These are phyloP conservation scores for Erysimum pusillum DNA, from an alignment of 441 rosid genomes.

Conservation along the genomic window DNA sequence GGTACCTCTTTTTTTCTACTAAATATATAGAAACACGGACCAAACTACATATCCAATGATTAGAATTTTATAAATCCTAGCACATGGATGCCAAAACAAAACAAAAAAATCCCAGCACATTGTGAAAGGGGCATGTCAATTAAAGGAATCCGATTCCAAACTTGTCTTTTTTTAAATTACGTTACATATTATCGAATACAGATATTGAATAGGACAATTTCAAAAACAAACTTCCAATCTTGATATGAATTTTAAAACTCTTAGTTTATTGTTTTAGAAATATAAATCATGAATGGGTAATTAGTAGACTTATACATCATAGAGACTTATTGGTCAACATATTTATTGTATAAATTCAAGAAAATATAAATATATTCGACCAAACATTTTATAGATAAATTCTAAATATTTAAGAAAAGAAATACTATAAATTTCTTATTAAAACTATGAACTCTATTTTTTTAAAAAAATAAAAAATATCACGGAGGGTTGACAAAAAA, in stretches of 20 bases:
- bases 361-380: neutral
- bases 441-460: too few relatives aligned
- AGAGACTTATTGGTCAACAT: neutral
- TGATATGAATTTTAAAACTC: neutral
- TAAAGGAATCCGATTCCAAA: neutral
- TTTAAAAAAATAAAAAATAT: too few relatives aligned
- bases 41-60: neutral
- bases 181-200: neutral
- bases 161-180: neutral
- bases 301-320: neutral
- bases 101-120: conserved; percentile 15
- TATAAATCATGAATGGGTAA: neutral
- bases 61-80: neutral
- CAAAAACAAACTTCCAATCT: neutral
- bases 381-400: neutral
- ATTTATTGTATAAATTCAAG: neutral
- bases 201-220: neutral
- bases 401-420: too few relatives aligned
- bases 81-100: conserved; percentile 7
- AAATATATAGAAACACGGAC: conserved; percentile 7
- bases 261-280: neutral
- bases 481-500: too few relatives aligned
- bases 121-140: conserved; percentile 28
- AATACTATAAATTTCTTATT: too few relatives aligned
- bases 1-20: neutral